These are phyloP conservation scores for Boeremia lycopersici DNA, from an alignment of 2,329 filamentous ascomycete genomes.

Conservation along the genomic window DNA sequence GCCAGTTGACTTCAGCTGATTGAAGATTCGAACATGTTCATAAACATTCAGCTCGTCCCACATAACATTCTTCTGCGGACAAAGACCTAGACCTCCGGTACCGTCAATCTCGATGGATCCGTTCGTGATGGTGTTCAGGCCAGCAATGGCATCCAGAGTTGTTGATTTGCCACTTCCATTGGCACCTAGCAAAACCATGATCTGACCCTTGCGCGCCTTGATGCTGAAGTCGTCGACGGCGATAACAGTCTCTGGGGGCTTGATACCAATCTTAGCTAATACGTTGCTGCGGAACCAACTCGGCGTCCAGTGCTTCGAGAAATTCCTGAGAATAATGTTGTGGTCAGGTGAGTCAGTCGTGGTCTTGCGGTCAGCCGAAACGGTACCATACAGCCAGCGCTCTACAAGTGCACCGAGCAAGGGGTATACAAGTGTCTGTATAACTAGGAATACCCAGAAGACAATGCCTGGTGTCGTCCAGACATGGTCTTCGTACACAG, in stretches of 20 bases:
- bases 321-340: conserved; percentile 72
- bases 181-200: conserved; percentile 83
- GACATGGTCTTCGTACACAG: conserved; percentile 49
- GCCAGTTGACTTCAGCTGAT: conserved; percentile 70
- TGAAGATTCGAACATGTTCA: conserved; percentile 85
- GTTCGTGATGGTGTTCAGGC: conserved; percentile 75
- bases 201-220: conserved; percentile 75
- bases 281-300: conserved; percentile 62
- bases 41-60: conserved; percentile 88
- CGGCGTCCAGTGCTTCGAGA: conserved; percentile 80
- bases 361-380: conserved; percentile 60
- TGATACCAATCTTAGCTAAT: conserved; percentile 54
- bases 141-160: conserved; percentile 85
- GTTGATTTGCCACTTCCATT: conserved; percentile 93
- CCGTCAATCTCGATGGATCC: conserved; percentile 80
- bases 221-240: conserved; percentile 79
- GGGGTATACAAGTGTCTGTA: conserved; percentile 81
- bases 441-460: conserved; percentile 76
- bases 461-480: conserved; percentile 75
- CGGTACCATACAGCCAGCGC: conserved; percentile 74
- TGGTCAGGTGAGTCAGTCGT: conserved; percentile 44
- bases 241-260: conserved; percentile 67
- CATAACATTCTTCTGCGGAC: conserved; percentile 91
- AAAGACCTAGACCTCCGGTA: conserved; percentile 80
- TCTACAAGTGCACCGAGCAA: conserved; percentile 77